Percentiles rank a stretch among this genome's conserved stretches.
phyloP scores from a whole-genome alignment of 176 grass and related monocot genomes.

The Puccinellia tenuiflora region DNA sequence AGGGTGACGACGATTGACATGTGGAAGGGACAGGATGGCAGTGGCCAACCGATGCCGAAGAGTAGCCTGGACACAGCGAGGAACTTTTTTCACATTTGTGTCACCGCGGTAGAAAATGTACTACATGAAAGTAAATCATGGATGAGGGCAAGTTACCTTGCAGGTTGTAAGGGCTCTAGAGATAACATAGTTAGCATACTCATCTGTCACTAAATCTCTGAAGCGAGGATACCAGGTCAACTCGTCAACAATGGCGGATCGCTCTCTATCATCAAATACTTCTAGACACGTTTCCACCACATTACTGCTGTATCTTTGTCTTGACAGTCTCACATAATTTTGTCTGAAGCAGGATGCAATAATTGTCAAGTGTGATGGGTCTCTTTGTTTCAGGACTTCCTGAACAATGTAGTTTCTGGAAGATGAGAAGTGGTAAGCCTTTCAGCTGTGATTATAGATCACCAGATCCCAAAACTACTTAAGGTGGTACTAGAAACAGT shows the following conservation, averaged over 20 bases:
- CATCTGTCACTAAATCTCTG: slow-evolving; percentile 35
- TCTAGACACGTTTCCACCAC: slow-evolving; percentile 57
- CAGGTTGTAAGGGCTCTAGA: slow-evolving; percentile 28
- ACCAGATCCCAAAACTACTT: not conserved
- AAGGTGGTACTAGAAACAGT: not conserved
- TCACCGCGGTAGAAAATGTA: not conserved
- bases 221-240: slow-evolving; percentile 29
- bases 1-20: slow-evolving; percentile 25
- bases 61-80: not conserved
- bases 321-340: slow-evolving; percentile 36
- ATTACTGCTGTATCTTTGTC: slow-evolving; percentile 48
- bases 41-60: slow-evolving; percentile 13
- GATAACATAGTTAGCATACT: slow-evolving; percentile 55
- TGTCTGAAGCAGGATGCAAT: slow-evolving; percentile 24
- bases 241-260: slow-evolving; percentile 19
- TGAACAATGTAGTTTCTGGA: slow-evolving; percentile 57
- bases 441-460: not conserved
- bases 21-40: slow-evolving; percentile 29
- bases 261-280: not conserved
- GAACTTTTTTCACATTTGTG: not conserved
- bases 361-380: not conserved
- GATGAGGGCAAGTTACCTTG: slow-evolving; percentile 2
- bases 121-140: not conserved
- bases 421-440: not conserved
- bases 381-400: slow-evolving; percentile 20